These are phyloP conservation scores for Rhododendron ferrugineum DNA, from an alignment of 148 eudicot species.

Conservation along the genomic window DNA sequence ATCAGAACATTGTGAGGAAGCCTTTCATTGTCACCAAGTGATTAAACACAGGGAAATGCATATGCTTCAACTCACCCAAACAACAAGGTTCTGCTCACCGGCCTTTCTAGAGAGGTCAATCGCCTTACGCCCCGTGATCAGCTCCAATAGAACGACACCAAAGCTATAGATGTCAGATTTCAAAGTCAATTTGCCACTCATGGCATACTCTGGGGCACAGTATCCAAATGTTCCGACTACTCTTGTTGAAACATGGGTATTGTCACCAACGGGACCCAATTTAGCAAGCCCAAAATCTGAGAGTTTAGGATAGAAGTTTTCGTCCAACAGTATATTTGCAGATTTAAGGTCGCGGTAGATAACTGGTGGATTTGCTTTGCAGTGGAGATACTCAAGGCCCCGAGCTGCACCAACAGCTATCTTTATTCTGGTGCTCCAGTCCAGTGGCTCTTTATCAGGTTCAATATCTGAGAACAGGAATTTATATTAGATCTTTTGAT, in stretches of 20 bases:
- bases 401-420: conserved; percentile 85
- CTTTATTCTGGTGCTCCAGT: conserved; percentile 72
- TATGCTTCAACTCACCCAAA: conserved; percentile 54
- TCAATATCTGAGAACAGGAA: conserved; percentile 23
- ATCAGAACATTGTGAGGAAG: not conserved
- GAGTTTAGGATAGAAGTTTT: conserved; percentile 61
- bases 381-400: conserved; percentile 75
- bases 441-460: conserved; percentile 31
- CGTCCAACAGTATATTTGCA: conserved; percentile 75
- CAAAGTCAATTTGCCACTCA: conserved; percentile 66
- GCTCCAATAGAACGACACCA: conserved; percentile 79
- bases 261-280: conserved; percentile 79
- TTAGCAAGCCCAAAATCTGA: conserved; percentile 95
- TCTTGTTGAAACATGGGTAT: conserved; percentile 77
- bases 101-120: conserved; percentile 37
- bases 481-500: not conserved
- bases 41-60: not conserved
- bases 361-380: conserved; percentile 80
- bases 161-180: conserved; percentile 88
- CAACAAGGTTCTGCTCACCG: conserved; percentile 56
- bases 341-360: conserved; percentile 91
- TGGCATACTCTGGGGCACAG: conserved; percentile 91
- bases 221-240: conserved; percentile 95
- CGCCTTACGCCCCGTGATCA: conserved; percentile 72
- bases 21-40: not conserved